phyloP scores from a whole-genome alignment of 345 rosid species.

The Balakata baccata region DNA sequence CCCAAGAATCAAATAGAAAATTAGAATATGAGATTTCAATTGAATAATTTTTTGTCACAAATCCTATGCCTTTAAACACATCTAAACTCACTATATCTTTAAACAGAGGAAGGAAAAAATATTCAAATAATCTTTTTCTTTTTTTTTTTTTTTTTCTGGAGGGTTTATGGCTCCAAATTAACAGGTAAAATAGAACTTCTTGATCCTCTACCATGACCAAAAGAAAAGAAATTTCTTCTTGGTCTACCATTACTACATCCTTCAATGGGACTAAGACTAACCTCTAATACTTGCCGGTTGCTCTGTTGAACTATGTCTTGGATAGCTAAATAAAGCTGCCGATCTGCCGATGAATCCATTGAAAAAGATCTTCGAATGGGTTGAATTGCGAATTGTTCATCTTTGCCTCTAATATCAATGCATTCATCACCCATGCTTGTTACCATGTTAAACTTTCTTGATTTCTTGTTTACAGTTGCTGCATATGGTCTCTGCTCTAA shows the following conservation, averaged over 20 bases:
- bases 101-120: background rate
- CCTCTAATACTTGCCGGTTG: conserved; percentile 35
- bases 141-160: background rate
- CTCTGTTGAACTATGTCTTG: conserved; percentile 57
- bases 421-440: conserved; percentile 91
- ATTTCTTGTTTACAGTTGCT: conserved; percentile 27
- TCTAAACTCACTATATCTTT: conserved; percentile 26
- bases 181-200: conserved; percentile 66
- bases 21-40: conserved; percentile 19
- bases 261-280: conserved; percentile 41
- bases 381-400: conserved; percentile 54
- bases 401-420: conserved; percentile 58
- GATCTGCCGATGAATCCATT: conserved; percentile 75
- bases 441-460: conserved; percentile 43
- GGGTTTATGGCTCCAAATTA: conserved; percentile 46
- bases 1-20: conserved; percentile 20
- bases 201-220: conserved; percentile 62
- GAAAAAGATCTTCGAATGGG: conserved; percentile 85
- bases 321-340: conserved; percentile 48
- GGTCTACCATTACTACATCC: conserved; percentile 43
- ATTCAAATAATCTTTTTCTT: background rate
- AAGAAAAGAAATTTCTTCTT: conserved; percentile 67
- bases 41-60: conserved; percentile 25
- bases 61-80: conserved; percentile 24
- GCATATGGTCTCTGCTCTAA: conserved; percentile 28